Evolutionary conservation across 2,329 filamentous ascomycete species (phyloP).

Genomic region (Apiospora rasikravindrae): DNA sequence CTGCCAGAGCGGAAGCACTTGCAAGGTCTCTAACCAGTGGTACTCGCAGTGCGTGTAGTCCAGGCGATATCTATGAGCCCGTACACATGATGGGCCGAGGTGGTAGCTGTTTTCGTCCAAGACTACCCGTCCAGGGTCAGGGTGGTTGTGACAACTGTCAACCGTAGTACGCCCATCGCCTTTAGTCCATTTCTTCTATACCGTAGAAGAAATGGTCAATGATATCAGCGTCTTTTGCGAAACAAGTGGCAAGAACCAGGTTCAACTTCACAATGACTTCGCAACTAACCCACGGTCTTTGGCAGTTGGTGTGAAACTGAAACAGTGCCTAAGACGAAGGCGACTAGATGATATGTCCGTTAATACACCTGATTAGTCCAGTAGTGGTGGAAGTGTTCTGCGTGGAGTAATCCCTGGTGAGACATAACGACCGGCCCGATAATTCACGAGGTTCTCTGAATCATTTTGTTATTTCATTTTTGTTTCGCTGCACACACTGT

Average conservation of each 20-base stretch:
- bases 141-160: not conserved
- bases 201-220: no score
- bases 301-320: not conserved
- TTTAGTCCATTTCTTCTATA: not conserved
- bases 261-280: fast-evolving
- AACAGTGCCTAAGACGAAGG: no score
- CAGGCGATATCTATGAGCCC: not conserved
- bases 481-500: no score
- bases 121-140: fast-evolving
- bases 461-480: no score
- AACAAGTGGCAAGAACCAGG: not conserved
- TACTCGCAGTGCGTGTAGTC: not conserved
- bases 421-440: no score
- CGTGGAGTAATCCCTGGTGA: no score
- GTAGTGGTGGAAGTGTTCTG: no score
- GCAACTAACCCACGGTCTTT: not conserved
- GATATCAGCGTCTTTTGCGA: not conserved
- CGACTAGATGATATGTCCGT: no score
- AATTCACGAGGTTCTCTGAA: no score
- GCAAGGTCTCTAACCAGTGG: constrained; percentile 15
- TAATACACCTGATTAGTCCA: no score
- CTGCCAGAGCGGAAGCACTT: constrained; percentile 15
- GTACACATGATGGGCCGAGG: no score
- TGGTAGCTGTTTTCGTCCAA: not conserved
- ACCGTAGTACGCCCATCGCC: not conserved